Percentiles rank a stretch among this genome's conserved stretches.
These are phyloP conservation scores for Spatholobus suberectus DNA, from an alignment of 306 rosid species.

Conservation along the genomic window DNA sequence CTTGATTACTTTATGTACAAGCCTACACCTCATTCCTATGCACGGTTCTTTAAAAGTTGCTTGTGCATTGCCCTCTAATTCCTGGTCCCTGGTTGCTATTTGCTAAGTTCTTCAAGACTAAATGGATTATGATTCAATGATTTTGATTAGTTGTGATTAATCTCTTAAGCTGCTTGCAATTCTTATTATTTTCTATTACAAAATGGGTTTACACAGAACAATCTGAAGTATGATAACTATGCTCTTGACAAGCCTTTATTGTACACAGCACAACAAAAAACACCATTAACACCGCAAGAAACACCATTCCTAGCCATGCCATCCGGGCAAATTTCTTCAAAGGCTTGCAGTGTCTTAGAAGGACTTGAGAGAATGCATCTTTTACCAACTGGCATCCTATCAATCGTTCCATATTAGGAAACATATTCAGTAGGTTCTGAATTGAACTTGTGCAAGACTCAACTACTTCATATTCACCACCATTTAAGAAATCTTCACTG, in stretches of 20 bases:
- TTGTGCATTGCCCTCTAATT: no score
- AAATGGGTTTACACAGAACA: constrained; percentile 40
- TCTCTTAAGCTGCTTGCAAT: constrained; percentile 32
- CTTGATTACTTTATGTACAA: no score
- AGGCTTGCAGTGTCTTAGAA: constrained; percentile 66
- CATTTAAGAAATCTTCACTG: constrained; percentile 37
- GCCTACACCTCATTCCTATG: no score
- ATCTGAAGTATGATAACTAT: constrained; percentile 29
- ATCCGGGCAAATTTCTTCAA: constrained; percentile 52
- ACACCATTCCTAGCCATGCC: constrained; percentile 55
- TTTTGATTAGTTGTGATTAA: not conserved
- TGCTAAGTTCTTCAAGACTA: no score
- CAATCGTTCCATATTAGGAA: constrained; percentile 63
- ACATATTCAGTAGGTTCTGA: constrained; percentile 60
- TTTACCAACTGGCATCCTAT: constrained; percentile 65
- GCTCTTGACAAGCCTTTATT: constrained; percentile 39
- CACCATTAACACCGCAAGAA: constrained; percentile 56
- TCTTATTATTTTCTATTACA: constrained; percentile 27
- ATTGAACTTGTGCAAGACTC: constrained; percentile 62
- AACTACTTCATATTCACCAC: constrained; percentile 38
- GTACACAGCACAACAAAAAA: constrained; percentile 59
- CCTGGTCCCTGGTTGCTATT: no score
- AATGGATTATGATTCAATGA: no score
- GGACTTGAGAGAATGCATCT: constrained; percentile 65
- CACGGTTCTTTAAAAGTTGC: no score